Evolutionary conservation across 2,329 filamentous ascomycete species (phyloP).

Genomic region (Xylariales sp.): DNA sequence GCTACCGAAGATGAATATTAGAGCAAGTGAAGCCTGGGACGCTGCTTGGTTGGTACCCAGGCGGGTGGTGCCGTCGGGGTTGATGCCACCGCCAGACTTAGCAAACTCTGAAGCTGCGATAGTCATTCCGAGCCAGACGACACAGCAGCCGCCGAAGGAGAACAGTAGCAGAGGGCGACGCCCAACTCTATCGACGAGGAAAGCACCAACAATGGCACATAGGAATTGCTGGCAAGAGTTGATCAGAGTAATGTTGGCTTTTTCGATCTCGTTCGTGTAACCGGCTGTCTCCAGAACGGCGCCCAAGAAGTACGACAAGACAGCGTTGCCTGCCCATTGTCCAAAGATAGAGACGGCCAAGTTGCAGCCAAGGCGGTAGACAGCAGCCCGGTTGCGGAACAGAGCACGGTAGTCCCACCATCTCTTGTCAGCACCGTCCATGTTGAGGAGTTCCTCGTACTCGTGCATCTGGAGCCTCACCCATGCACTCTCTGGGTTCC

Average conservation of each 20-base stretch:
- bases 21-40: constrained; percentile 42
- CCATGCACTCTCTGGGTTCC: constrained; percentile 38
- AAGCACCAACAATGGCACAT: constrained; percentile 44
- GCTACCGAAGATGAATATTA: constrained; percentile 51
- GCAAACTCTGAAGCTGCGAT: constrained; percentile 36
- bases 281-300: constrained; percentile 49
- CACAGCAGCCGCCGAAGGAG: constrained; percentile 41
- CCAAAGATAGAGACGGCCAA: constrained; percentile 37
- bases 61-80: constrained; percentile 20
- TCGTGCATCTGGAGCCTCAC: constrained; percentile 39
- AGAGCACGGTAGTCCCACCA: constrained; percentile 43
- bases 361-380: constrained; percentile 36
- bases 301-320: constrained; percentile 43
- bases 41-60: constrained; percentile 30
- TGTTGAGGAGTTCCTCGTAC: constrained; percentile 34
- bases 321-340: constrained; percentile 37
- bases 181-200: constrained; percentile 44
- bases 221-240: constrained; percentile 46
- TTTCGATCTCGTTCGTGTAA: constrained; percentile 31
- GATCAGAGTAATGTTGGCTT: constrained; percentile 48
- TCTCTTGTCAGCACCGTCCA: constrained; percentile 36
- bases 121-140: constrained; percentile 48
- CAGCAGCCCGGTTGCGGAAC: constrained; percentile 32
- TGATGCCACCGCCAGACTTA: constrained; percentile 24
- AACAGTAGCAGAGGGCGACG: constrained; percentile 49